phyloP scores from a whole-genome alignment of 441 rosid genomes.

The Brassica hybrid region DNA sequence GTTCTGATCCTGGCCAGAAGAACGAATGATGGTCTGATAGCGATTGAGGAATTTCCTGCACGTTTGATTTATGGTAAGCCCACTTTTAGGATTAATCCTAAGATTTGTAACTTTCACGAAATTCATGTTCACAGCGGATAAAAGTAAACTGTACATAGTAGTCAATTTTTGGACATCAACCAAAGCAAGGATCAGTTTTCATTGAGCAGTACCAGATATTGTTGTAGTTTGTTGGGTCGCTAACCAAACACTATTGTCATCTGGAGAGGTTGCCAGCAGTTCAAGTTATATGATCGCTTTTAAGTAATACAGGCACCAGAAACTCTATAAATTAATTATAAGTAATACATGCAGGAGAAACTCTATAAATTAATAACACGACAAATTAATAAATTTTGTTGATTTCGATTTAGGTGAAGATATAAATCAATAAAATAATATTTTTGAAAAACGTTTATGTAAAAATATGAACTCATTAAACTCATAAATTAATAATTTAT shows the following conservation, averaged over 20 bases:
- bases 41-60: neutral
- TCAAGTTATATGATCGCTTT: too few species aligned
- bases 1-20: neutral
- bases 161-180: neutral
- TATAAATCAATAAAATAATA: too few species aligned
- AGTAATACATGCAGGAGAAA: too few species aligned
- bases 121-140: neutral
- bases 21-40: neutral
- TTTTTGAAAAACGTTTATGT: too few species aligned
- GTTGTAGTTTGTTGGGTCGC: neutral
- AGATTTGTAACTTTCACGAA: neutral
- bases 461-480: too few species aligned
- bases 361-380: neutral
- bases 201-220: neutral
- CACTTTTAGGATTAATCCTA: neutral
- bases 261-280: neutral
- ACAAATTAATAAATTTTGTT: too few species aligned
- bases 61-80: neutral
- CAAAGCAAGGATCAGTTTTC: constrained; percentile 5
- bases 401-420: too few species aligned
- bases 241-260: constrained; percentile 5
- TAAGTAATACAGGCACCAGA: too few species aligned
- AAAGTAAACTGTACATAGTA: neutral
- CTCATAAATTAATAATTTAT: too few species aligned
- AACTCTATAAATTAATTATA: too few species aligned